phyloP scores from a whole-genome alignment of 1,139 yeast genomes.

The Hansenula sp. region DNA sequence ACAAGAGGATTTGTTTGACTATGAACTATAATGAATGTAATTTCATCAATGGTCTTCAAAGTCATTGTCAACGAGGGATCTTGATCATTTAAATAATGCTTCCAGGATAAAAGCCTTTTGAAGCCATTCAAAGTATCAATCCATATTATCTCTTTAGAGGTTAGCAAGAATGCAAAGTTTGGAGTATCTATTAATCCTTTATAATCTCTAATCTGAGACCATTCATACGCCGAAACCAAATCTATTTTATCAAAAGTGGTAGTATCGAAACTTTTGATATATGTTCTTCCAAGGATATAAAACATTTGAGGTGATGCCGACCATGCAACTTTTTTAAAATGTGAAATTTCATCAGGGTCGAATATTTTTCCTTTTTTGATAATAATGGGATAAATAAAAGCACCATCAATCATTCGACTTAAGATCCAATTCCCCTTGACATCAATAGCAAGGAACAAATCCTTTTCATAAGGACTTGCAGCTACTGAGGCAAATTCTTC shows the following conservation, averaged over 20 bases:
- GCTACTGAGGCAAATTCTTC: constrained; percentile 43
- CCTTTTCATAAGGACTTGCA: constrained; percentile 37
- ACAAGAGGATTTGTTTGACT: constrained; percentile 41
- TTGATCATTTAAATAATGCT: constrained; percentile 51
- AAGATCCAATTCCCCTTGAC: constrained; percentile 47
- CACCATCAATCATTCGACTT: constrained; percentile 29
- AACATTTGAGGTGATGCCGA: constrained; percentile 27
- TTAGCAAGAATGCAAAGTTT: constrained; percentile 41
- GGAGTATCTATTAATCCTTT: constrained; percentile 21
- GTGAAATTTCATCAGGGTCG: constrained; percentile 50
- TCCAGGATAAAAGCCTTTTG: constrained; percentile 59
- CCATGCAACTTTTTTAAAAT: constrained; percentile 54
- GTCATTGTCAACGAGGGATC: constrained; percentile 54
- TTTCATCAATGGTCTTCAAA: constrained; percentile 24
- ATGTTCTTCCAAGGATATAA: constrained; percentile 43
- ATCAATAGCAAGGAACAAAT: constrained; percentile 45
- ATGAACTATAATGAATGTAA: constrained; percentile 33
- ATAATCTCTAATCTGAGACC: constrained; percentile 54
- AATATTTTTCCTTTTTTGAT: constrained; percentile 27
- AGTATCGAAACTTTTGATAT: constrained; percentile 33
- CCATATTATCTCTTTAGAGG: constrained; percentile 60
- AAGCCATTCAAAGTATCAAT: constrained; percentile 30
- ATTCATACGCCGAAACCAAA: constrained; percentile 47
- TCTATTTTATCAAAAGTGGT: constrained; percentile 26
- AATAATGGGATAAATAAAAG: constrained; percentile 5